These are phyloP conservation scores for Hemisphaericaspora lyxosophila DNA, from an alignment of 1,139 yeast species.

Conservation along the genomic window DNA sequence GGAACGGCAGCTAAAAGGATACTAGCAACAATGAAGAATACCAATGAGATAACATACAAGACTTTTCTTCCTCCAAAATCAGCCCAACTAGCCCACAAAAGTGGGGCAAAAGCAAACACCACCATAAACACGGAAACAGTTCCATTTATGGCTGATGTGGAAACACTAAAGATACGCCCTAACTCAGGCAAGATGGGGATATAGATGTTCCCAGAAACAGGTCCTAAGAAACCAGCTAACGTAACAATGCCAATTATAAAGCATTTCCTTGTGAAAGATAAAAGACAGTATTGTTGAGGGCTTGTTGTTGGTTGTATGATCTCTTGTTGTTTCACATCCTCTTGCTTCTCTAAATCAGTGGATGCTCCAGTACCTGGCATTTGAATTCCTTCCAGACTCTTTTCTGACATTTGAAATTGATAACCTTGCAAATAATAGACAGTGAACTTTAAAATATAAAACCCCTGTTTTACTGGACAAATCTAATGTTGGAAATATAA, in stretches of 20 bases:
- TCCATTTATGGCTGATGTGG: constrained; percentile 51
- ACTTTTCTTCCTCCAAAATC: constrained; percentile 59
- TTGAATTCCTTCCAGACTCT: not conserved
- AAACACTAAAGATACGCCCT: constrained; percentile 39
- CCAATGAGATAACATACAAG: constrained; percentile 46
- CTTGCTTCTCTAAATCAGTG: constrained; percentile 1
- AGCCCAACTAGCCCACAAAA: constrained; percentile 57
- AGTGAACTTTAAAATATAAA: too few relatives aligned
- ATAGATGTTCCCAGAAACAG: constrained; percentile 59
- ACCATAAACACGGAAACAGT: constrained; percentile 63
- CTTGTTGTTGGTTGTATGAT: not conserved
- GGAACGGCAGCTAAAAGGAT: constrained; percentile 50
- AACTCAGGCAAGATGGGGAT: constrained; percentile 55
- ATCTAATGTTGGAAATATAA: too few relatives aligned
- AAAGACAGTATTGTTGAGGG: constrained; percentile 1
- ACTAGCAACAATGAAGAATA: constrained; percentile 46
- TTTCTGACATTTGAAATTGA: constrained; percentile 1
- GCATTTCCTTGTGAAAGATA: constrained; percentile 16
- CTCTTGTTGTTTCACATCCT: not conserved
- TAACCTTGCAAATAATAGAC: too few relatives aligned
- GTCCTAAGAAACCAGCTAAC: constrained; percentile 56
- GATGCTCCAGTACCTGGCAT: not conserved
- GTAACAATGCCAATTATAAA: constrained; percentile 39
- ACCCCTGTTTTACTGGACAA: too few relatives aligned
- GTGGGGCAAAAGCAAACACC: constrained; percentile 53